Evolutionary conservation across 768 basidiomycete species (phyloP).

Genomic region (Lentinula raphanica): DNA sequence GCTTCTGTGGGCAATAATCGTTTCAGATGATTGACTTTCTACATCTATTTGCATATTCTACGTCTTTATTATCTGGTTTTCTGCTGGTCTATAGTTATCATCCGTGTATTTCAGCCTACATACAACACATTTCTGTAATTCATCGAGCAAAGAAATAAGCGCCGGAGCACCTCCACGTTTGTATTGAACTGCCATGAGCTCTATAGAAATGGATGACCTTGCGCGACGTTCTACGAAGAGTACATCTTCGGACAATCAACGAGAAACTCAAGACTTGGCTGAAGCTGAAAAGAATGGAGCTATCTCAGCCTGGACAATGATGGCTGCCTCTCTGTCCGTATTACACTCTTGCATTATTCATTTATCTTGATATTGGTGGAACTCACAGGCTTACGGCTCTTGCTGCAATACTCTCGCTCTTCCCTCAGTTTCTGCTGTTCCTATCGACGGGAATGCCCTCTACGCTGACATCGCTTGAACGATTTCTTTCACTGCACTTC

Average conservation of each 20-base stretch:
- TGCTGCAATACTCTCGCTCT: constrained; percentile 38
- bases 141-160: not conserved
- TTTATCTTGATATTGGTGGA: not conserved
- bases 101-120: not conserved
- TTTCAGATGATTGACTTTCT: constrained; percentile 9
- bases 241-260: constrained; percentile 1
- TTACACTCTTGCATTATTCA: not conserved
- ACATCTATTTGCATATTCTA: constrained; percentile 3
- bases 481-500: constrained; percentile 62
- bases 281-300: constrained; percentile 19
- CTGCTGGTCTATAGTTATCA: constrained; percentile 1
- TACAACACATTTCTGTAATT: not conserved
- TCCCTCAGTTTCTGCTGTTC: constrained; percentile 66
- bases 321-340: constrained; percentile 26
- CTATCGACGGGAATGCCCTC: constrained; percentile 42
- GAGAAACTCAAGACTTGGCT: constrained; percentile 8
- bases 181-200: constrained; percentile 21
- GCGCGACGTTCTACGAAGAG: constrained; percentile 10
- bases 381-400: constrained; percentile 27
- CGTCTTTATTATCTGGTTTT: constrained; percentile 15
- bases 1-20: constrained; percentile 27
- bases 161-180: not conserved
- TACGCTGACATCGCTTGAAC: constrained; percentile 59
- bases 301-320: constrained; percentile 34
- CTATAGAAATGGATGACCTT: constrained; percentile 35